Conservation (phyloP, 192 early-diverging fungal species). For the Allomyces macrogynus region DNA sequence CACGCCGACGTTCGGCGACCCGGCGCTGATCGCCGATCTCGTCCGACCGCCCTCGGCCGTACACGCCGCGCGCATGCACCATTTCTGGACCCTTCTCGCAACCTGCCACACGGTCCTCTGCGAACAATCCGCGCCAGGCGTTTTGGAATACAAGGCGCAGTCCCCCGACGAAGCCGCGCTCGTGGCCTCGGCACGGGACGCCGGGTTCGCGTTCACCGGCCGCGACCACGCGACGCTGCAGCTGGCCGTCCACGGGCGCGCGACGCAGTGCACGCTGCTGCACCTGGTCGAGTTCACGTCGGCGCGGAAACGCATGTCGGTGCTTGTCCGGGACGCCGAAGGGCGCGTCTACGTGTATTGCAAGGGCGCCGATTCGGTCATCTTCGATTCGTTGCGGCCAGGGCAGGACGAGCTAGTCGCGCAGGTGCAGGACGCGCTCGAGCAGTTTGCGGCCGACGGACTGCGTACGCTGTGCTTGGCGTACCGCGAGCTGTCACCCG, state of each 20-base stretch:
- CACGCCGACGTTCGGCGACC: constrained; percentile 22
- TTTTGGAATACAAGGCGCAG: constrained; percentile 30
- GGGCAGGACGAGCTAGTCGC: constrained; percentile 50
- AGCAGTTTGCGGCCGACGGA: constrained; percentile 56
- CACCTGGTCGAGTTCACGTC: constrained; percentile 80
- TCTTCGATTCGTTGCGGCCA: constrained; percentile 54
- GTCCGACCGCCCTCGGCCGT: not conserved
- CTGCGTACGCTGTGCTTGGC: constrained; percentile 79
- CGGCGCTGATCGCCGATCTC: constrained; percentile 5
- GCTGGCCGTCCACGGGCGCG: not conserved
- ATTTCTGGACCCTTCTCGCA: constrained; percentile 37
- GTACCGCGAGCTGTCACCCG: constrained; percentile 45
- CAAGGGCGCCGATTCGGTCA: constrained; percentile 89
- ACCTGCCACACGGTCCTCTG: constrained; percentile 48
- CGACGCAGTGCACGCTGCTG: constrained; percentile 32
- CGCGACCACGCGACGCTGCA: not conserved
- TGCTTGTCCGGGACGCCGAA: constrained; percentile 57
- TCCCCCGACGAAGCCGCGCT: constrained; percentile 50
- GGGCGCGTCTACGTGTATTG: constrained; percentile 57
- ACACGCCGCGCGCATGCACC: constrained; percentile 10
- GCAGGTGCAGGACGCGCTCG: constrained; percentile 52
- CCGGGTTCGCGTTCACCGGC: constrained; percentile 28
- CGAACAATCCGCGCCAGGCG: constrained; percentile 1
- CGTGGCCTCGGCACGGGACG: constrained; percentile 28
- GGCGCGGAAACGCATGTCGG: constrained; percentile 86